Percentiles rank a stretch among this genome's conserved stretches.
phyloP scores from a whole-genome alignment of 208 protist species.

The Angomonas ambiguus region DNA sequence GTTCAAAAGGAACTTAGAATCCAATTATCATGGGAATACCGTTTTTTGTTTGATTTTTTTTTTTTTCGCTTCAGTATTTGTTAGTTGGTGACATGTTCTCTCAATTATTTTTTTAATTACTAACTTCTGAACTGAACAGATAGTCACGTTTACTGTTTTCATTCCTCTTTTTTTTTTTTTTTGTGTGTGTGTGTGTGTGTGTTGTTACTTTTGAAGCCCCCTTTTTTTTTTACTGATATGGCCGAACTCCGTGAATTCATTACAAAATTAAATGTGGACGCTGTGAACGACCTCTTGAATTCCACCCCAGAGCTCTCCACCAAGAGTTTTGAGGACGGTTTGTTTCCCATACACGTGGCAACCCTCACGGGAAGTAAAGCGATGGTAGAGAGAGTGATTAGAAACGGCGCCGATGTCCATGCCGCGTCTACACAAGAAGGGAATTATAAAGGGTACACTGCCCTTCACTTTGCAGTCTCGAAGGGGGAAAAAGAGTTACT shows the following conservation, averaged over 20 bases:
- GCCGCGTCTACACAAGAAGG: slow-evolving; percentile 29
- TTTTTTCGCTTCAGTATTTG: background rate
- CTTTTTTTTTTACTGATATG: background rate
- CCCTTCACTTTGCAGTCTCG: slow-evolving; percentile 42
- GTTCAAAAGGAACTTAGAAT: too few species aligned
- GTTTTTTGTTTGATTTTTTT: slow-evolving; percentile 5
- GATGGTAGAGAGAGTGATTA: slow-evolving; percentile 34
- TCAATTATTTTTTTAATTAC: slow-evolving; percentile 5
- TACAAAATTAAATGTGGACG: background rate
- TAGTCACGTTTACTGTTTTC: background rate
- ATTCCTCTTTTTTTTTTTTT: background rate
- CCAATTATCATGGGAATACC: too few species aligned
- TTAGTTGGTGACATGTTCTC: too few species aligned
- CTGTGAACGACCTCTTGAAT: background rate
- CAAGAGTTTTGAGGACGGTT: slow-evolving; percentile 25
- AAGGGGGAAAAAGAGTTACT: slow-evolving; percentile 31
- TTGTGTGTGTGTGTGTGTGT: background rate
- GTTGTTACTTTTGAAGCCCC: background rate
- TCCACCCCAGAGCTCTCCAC: slow-evolving; percentile 9
- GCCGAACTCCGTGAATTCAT: background rate
- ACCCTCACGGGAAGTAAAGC: slow-evolving; percentile 14
- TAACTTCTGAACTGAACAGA: background rate
- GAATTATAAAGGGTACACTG: slow-evolving; percentile 45
- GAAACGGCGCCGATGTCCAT: slow-evolving; percentile 33
- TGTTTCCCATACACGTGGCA: slow-evolving; percentile 49